These are phyloP conservation scores for Suhomyces yuchorum DNA, from an alignment of 1,139 yeast species.

Conservation along the genomic window DNA sequence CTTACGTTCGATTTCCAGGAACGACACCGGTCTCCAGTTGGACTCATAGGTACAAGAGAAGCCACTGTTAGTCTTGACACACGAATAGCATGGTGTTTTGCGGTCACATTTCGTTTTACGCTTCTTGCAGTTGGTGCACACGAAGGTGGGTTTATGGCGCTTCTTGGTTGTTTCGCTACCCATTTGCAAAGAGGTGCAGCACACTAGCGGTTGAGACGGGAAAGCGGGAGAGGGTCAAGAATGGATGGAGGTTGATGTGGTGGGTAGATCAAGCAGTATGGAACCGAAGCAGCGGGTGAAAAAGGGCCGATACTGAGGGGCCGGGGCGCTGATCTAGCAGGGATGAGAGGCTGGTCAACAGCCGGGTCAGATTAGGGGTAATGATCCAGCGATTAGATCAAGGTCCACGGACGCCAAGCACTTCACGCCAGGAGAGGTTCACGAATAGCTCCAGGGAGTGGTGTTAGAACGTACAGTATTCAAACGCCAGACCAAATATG, in stretches of 20 bases:
- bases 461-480: too few relatives aligned
- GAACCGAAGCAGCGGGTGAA: too few relatives aligned
- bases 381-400: too few relatives aligned
- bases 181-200: not conserved
- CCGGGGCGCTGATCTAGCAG: too few relatives aligned
- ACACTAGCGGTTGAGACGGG: not conserved
- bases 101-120: slow-evolving; percentile 36
- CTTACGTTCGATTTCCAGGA: slow-evolving; percentile 5
- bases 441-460: too few relatives aligned
- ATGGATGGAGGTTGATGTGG: not conserved
- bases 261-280: too few relatives aligned
- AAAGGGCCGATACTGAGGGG: too few relatives aligned
- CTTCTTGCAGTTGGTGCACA: slow-evolving; percentile 31
- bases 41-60: slow-evolving; percentile 22
- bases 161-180: slow-evolving; percentile 16
- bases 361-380: too few relatives aligned
- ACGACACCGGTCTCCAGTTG: slow-evolving; percentile 11
- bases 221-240: not conserved
- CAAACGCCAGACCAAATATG: not conserved
- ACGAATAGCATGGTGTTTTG: slow-evolving; percentile 30
- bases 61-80: slow-evolving; percentile 25
- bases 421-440: too few relatives aligned
- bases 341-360: too few relatives aligned
- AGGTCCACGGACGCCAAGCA: too few relatives aligned
- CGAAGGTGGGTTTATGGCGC: slow-evolving; percentile 32